A percentile compares a stretch with the other conserved stretches of the same genome.
phyloP scores from a whole-genome alignment of 331 rosid genomes.

The Rosa hybrid region DNA sequence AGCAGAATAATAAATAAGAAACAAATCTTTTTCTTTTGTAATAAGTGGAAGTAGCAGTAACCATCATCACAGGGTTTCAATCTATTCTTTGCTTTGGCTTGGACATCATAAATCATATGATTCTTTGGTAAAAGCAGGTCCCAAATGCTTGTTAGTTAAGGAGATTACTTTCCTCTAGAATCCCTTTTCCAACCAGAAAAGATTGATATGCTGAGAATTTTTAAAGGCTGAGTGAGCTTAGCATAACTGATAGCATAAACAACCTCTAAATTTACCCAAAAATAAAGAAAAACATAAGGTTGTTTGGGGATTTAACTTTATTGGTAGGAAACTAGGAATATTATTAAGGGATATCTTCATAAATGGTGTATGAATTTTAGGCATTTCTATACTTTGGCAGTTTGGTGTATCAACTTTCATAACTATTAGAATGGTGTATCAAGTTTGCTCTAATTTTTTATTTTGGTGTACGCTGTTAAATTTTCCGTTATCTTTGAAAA shows the following conservation, averaged over 20 bases:
- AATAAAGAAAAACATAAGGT: not conserved
- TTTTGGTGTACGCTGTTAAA: too few species aligned
- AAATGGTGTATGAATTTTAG: too few species aligned
- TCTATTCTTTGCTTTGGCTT: conserved; percentile 31
- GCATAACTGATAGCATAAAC: not conserved
- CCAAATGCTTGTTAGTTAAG: conserved; percentile 15
- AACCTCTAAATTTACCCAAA: not conserved
- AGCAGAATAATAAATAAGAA: not conserved
- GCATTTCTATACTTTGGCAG: too few species aligned
- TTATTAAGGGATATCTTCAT: not conserved
- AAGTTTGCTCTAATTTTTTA: too few species aligned
- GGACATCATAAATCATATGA: conserved; percentile 7
- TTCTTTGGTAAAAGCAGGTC: conserved; percentile 18
- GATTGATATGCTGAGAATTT: conserved; percentile 10
- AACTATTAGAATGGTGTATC: too few species aligned
- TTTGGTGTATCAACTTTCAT: too few species aligned
- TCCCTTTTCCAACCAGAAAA: not conserved
- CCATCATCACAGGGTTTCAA: not conserved
- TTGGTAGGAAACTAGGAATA: not conserved
- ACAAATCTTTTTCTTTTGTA: not conserved
- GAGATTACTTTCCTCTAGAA: not conserved
- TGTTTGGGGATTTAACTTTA: too few species aligned
- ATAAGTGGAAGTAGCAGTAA: not conserved
- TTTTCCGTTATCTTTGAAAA: too few species aligned
- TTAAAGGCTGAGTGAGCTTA: not conserved